A percentile compares a stretch with the other conserved stretches of the same genome.
Conservation (phyloP, 1,284 basidiomycete species). For the Irpex rosettiformis region DNA sequence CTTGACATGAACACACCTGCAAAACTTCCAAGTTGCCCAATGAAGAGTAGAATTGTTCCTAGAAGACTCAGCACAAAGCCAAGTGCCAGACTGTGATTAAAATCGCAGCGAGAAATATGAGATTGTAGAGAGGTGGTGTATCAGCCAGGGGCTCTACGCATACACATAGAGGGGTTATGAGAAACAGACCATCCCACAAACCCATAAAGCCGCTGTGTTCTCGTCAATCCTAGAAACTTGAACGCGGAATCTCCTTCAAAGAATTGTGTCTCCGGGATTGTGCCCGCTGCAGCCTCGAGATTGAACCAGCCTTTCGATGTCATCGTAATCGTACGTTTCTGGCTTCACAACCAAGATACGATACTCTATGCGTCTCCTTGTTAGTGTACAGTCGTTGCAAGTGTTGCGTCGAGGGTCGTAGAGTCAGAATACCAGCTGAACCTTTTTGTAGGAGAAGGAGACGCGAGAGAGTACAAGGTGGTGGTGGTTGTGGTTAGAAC, state of each 20-base stretch:
- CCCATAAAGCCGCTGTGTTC: conserved; percentile 79
- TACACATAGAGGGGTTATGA: not conserved
- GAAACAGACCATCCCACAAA: conserved; percentile 73
- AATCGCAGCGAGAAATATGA: not conserved
- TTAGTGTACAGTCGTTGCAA: not conserved
- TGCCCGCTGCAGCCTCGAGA: conserved; percentile 56
- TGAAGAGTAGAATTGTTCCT: conserved; percentile 75
- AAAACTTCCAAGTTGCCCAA: conserved; percentile 72
- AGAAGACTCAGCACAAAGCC: conserved; percentile 82
- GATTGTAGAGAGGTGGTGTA: not conserved
- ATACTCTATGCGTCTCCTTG: not conserved
- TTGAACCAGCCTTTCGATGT: conserved; percentile 62
- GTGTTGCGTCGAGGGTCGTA: not conserved
- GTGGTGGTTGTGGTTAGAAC: not conserved
- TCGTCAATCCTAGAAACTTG: conserved; percentile 71
- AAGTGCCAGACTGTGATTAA: conserved; percentile 48
- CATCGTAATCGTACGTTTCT: conserved; percentile 20
- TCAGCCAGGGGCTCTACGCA: not conserved
- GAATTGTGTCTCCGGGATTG: conserved; percentile 69
- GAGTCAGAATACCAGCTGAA: conserved; percentile 1
- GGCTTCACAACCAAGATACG: not conserved
- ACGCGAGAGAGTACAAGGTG: not conserved
- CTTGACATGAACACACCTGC: conserved; percentile 54
- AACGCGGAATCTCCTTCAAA: conserved; percentile 86
- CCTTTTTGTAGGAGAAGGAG: not conserved